Conservation (phyloP, 768 basidiomycete species). For the Psilocybe subaeruginosa region DNA sequence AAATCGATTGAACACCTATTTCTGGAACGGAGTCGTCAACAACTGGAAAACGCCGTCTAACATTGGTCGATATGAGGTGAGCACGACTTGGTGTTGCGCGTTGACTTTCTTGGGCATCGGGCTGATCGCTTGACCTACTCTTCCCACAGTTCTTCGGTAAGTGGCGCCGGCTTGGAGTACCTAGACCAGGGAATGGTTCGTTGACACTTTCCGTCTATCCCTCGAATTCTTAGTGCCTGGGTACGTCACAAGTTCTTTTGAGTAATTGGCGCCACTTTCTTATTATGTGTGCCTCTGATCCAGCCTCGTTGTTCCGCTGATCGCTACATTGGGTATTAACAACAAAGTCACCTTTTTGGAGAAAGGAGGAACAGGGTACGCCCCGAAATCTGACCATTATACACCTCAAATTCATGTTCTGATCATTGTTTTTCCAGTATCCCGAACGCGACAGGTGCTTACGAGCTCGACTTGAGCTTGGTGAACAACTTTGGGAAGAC, state of each 20-base stretch:
- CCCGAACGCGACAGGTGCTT: constrained; percentile 73
- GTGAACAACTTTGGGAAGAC: constrained; percentile 49
- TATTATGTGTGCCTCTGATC: constrained; percentile 2
- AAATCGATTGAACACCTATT: constrained; percentile 54
- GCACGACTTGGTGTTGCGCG: constrained; percentile 18
- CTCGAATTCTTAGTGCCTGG: constrained; percentile 44
- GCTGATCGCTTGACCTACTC: constrained; percentile 2
- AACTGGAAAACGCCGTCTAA: constrained; percentile 68
- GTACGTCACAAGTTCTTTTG: constrained; percentile 31
- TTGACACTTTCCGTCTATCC: constrained; percentile 20
- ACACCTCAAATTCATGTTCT: neutral
- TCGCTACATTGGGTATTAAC: constrained; percentile 78
- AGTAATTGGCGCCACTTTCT: constrained; percentile 10
- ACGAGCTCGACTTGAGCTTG: constrained; percentile 72
- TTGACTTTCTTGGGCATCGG: neutral
- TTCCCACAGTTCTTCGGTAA: constrained; percentile 47
- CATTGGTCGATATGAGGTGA: constrained; percentile 72
- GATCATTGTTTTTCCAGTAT: constrained; percentile 33
- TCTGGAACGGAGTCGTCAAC: constrained; percentile 54
- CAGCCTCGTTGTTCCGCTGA: constrained; percentile 72
- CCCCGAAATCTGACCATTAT: neutral
- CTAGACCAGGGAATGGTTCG: neutral
- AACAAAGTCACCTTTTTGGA: constrained; percentile 83
- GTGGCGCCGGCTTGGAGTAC: constrained; percentile 13
- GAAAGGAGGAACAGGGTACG: constrained; percentile 66